phyloP scores from a whole-genome alignment of 768 basidiomycete genomes.

The Boletus tomentosulus region DNA sequence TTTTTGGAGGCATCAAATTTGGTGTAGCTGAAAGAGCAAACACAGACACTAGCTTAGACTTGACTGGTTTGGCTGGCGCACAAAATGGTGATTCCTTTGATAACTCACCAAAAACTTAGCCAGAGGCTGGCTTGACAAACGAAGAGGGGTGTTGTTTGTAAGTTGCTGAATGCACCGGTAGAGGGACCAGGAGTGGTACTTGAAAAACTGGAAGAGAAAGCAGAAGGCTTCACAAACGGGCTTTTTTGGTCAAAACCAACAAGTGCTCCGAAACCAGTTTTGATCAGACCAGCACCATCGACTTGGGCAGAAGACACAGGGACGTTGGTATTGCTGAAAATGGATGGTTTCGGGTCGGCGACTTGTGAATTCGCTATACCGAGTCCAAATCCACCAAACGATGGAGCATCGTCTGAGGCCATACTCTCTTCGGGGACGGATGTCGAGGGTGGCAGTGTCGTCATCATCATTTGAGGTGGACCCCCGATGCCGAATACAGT shows the following conservation, averaged over 20 bases:
- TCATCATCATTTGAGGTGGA: slow-evolving; percentile 3
- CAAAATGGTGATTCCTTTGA: background rate
- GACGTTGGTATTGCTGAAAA: slow-evolving; percentile 28
- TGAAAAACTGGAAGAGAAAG: slow-evolving; percentile 13
- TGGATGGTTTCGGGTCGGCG: slow-evolving; percentile 26
- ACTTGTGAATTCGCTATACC: slow-evolving; percentile 22
- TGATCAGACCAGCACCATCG: slow-evolving; percentile 24
- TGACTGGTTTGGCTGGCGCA: background rate
- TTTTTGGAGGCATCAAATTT: background rate
- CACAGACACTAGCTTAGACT: background rate
- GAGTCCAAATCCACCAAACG: slow-evolving; percentile 32
- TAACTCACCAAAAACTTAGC: background rate
- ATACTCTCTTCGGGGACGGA: slow-evolving; percentile 29
- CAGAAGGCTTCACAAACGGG: slow-evolving; percentile 21
- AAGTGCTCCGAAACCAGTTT: slow-evolving; percentile 34
- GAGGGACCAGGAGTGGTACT: background rate
- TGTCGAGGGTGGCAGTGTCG: background rate
- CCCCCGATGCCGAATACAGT: slow-evolving; percentile 21
- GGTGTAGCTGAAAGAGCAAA: background rate
- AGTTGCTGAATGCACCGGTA: background rate
- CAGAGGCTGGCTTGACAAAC: background rate
- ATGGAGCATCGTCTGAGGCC: slow-evolving; percentile 29
- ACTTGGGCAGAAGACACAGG: slow-evolving; percentile 9
- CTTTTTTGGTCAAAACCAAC: slow-evolving; percentile 22
- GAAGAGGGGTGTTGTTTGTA: slow-evolving; percentile 2